Evolutionary conservation across 129 eudicot genomes (phyloP).

Genomic region (Arctium minus): DNA sequence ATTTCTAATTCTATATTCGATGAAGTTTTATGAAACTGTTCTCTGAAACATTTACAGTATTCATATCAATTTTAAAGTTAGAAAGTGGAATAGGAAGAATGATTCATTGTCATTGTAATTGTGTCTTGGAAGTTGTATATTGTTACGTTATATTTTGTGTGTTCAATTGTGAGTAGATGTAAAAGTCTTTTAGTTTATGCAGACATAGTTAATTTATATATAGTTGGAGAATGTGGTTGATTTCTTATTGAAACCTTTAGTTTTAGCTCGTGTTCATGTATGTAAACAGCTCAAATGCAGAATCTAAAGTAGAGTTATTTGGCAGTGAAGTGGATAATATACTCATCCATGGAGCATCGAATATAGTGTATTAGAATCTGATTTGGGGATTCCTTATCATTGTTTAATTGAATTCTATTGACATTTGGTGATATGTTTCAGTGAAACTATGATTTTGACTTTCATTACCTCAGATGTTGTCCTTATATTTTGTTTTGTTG

Average conservation of each 20-base stretch:
- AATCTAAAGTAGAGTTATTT: not conserved
- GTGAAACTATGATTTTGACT: not conserved
- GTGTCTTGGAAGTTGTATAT: not conserved
- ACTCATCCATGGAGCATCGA: not conserved
- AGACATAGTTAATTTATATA: slow-evolving; percentile 1
- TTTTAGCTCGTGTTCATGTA: not conserved
- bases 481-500: not conserved
- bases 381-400: not conserved
- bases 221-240: slow-evolving; percentile 1
- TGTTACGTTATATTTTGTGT: not conserved
- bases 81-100: not conserved
- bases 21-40: not conserved
- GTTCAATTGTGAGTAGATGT: not conserved
- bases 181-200: not conserved
- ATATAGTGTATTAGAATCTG: not conserved
- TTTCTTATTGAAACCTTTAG: not conserved
- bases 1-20: not conserved
- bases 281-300: not conserved
- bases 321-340: not conserved
- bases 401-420: not conserved
- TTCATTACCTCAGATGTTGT: not conserved
- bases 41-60: not conserved
- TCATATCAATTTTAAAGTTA: not conserved
- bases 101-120: not conserved
- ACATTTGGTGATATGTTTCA: not conserved